Base-by-base conservation (phyloP, 1,139 yeast species). In the Saccharomyces hybrid region DNA sequence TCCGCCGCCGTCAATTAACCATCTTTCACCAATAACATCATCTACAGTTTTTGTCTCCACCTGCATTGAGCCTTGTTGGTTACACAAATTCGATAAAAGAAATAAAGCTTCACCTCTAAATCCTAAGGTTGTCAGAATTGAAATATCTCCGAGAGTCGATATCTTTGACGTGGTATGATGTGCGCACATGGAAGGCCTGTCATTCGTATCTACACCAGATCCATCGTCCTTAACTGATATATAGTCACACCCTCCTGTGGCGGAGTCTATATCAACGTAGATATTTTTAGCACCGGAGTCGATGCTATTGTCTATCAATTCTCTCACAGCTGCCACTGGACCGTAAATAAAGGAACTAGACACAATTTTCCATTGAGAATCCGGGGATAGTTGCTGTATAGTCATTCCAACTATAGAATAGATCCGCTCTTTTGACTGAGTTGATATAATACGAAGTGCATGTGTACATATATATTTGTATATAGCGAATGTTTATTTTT, bases 51-150 rank as follows among this genome's bases (percentile, higher is more conserved):
- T 71, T 0, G 79, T 68, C 2, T 64, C 62, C 1, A 78, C 61
- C 41, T 65, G 66, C 61, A 78, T 54, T 0, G 64, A 59, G 3
- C 71, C 70, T 26, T 61, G 58, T 12, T 54, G 63, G 48, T 58
- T 65, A 52, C 74, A 74, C 24, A 82, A 64, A 55, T 76, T 79
- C 16, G 83, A 75, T 29, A 87, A 73, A 26, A 81, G 75, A 56
- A 80, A 78, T 41, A 88, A 69, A 0, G 93, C 88, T 65, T 84
- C 87, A 7, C 96, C 95, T 57, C 88, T 73, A 61, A 82, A 86
- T 0, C 95, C 93, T 61, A 81, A 76, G 0, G 87, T 78, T 0
- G 65, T 55, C 2, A 79, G 65, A 0, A 62, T 53, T 2, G 61
- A 59, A 26, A 83, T 64, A 49, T 82, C 85, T 1, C 73, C 75